These are phyloP conservation scores for Triticum aestivum DNA, from an alignment of 176 grass and related monocot genomes.

Conservation along the genomic window DNA sequence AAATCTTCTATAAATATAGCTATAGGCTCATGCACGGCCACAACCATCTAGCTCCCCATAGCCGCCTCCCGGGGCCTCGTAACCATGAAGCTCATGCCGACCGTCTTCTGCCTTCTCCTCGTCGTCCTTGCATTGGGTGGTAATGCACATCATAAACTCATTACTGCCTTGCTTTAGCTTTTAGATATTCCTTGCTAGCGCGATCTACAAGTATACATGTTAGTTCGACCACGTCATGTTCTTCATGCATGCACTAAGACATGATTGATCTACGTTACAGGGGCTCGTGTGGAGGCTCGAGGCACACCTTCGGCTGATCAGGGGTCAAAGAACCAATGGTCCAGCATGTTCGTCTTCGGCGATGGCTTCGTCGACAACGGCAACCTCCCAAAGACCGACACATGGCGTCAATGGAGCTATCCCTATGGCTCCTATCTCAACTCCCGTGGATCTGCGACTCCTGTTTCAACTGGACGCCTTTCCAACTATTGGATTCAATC, in stretches of 20 bases:
- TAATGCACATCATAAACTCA: background rate
- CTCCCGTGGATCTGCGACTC: background rate
- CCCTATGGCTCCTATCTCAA: background rate
- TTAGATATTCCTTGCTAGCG: too few relatives aligned
- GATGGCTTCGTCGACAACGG: background rate
- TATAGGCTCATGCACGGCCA: too few relatives aligned
- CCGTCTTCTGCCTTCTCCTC: background rate
- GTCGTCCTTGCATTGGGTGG: background rate
- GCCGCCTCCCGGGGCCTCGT: too few relatives aligned
- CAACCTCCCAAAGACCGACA: background rate
- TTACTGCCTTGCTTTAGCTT: too few relatives aligned
- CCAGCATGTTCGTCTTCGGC: conserved; percentile 8
- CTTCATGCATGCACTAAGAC: too few relatives aligned
- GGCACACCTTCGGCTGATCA: background rate
- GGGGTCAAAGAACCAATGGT: background rate
- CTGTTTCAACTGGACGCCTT: background rate
- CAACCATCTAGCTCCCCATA: too few relatives aligned
- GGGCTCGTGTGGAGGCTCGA: background rate
- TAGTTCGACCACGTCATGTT: too few relatives aligned
- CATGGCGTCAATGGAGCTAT: background rate
- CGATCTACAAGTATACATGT: too few relatives aligned
- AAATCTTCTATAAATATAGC: background rate
- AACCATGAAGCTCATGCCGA: too few relatives aligned
- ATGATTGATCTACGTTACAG: background rate
- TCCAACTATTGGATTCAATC: background rate